Evolutionary conservation across 1,139 yeast genomes (phyloP).

Genomic region (Sugiyamaella japonica): DNA sequence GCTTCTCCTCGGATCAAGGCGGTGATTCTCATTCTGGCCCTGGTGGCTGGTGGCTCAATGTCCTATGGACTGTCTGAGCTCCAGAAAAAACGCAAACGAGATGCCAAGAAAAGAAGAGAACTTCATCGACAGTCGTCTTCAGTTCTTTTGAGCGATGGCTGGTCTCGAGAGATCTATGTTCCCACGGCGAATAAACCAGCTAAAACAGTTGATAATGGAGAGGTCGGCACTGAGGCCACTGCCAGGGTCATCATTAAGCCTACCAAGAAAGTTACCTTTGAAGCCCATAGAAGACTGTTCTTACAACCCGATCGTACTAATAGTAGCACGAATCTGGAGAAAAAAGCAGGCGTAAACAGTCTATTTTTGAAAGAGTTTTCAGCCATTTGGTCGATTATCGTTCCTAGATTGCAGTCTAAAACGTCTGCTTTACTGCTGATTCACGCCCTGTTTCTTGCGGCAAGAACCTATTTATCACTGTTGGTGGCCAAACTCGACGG

Average conservation of each 20-base stretch:
- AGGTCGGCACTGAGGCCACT: slow-evolving; percentile 22
- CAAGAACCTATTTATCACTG: slow-evolving; percentile 85
- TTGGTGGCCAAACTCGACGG: slow-evolving; percentile 90
- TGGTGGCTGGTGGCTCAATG: slow-evolving; percentile 11
- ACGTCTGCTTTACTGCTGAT: slow-evolving; percentile 65
- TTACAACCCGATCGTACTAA: slow-evolving; percentile 47
- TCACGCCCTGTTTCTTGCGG: slow-evolving; percentile 72
- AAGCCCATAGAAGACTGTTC: slow-evolving; percentile 66
- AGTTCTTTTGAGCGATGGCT: slow-evolving; percentile 32
- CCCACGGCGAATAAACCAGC: slow-evolving; percentile 40
- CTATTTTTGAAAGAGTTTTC: slow-evolving; percentile 69
- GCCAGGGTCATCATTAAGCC: slow-evolving; percentile 58
- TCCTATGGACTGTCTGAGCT: slow-evolving; percentile 11
- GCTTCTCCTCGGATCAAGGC: slow-evolving; percentile 10
- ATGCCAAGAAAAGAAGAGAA: slow-evolving; percentile 17
- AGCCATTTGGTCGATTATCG: slow-evolving; percentile 78
- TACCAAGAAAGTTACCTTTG: slow-evolving; percentile 60
- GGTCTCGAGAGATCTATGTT: slow-evolving; percentile 44
- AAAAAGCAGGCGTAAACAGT: slow-evolving; percentile 47
- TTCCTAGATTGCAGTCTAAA: slow-evolving; percentile 70
- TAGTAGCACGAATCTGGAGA: slow-evolving; percentile 32
- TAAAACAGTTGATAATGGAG: slow-evolving; percentile 7
- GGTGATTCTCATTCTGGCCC: neutral
- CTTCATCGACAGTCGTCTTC: slow-evolving; percentile 35
- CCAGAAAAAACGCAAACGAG: slow-evolving; percentile 8